phyloP scores from a whole-genome alignment of 345 rosid genomes.

The Euphorbia peplus region DNA sequence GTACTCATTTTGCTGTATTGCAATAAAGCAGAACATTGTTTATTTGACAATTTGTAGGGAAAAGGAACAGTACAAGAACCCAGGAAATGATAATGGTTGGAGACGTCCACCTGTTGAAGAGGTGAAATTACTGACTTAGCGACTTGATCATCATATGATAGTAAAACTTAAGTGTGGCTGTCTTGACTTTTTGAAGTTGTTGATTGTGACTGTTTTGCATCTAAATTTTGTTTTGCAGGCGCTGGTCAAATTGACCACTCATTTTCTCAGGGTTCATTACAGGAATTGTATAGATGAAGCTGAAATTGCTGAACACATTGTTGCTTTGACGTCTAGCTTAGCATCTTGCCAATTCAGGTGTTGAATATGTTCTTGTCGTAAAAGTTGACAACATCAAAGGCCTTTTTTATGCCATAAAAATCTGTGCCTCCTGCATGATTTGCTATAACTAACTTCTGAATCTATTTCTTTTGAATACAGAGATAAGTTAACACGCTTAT shows the following conservation, averaged over 20 bases:
- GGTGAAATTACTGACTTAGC: conserved; percentile 38
- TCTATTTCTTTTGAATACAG: conserved; percentile 40
- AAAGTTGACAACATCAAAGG: not conserved
- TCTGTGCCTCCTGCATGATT: not conserved
- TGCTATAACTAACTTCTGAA: conserved; percentile 8
- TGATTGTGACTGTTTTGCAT: not conserved
- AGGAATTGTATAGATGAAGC: conserved; percentile 91
- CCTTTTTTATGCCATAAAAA: not conserved
- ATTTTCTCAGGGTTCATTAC: conserved; percentile 63
- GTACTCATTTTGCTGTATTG: not conserved
- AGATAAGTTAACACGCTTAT: conserved; percentile 62
- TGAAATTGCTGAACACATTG: conserved; percentile 86
- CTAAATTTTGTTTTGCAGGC: conserved; percentile 38
- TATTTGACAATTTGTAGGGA: conserved; percentile 49
- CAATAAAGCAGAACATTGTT: conserved; percentile 8
- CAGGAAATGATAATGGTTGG: conserved; percentile 48
- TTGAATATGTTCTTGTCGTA: not conserved
- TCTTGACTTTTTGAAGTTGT: not conserved
- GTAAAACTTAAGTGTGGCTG: not conserved
- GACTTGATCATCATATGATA: conserved; percentile 8
- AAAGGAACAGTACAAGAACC: conserved; percentile 74
- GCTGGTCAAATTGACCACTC: conserved; percentile 71
- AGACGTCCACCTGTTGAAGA: conserved; percentile 81
- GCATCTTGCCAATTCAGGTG: conserved; percentile 90
- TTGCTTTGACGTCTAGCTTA: conserved; percentile 74